Evolutionary conservation across 768 basidiomycete genomes (phyloP).

Genomic region (Mycena chlorophos): DNA sequence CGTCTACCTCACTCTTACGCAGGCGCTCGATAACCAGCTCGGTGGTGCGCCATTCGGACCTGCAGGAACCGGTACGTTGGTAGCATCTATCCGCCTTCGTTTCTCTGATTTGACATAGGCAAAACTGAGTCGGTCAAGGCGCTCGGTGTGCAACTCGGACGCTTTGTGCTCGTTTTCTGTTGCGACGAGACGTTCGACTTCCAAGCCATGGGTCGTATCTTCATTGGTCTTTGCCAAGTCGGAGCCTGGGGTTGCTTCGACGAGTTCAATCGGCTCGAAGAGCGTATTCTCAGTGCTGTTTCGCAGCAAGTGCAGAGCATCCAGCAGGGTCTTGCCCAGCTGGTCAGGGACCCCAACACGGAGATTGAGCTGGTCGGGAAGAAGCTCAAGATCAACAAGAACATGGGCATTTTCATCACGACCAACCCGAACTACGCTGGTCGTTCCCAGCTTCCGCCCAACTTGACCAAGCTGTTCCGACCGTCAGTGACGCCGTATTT

Average conservation of each 20-base stretch:
- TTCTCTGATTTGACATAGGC: conserved; percentile 45
- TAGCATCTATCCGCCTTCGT: neutral
- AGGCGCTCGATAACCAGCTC: conserved; percentile 91
- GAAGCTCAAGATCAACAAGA: conserved; percentile 87
- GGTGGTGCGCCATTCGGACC: conserved; percentile 98
- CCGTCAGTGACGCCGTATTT: conserved; percentile 57
- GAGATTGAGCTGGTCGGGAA: conserved; percentile 98
- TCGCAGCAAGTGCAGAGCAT: conserved; percentile 99
- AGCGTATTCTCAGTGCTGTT: conserved; percentile 95
- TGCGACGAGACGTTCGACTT: conserved; percentile 99
- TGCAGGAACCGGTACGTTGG: conserved; percentile 81
- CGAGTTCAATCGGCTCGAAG: conserved; percentile 97
- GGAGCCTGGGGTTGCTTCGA: conserved; percentile 99
- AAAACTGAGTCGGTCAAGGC: conserved; percentile 99
- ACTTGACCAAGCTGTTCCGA: conserved; percentile 89
- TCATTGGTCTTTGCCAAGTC: conserved; percentile 97
- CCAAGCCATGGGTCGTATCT: conserved; percentile 99
- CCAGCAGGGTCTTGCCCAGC: conserved; percentile 87
- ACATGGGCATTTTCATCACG: conserved; percentile 98
- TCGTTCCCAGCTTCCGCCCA: conserved; percentile 86
- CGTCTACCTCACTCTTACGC: conserved; percentile 94
- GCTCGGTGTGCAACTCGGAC: conserved; percentile 93
- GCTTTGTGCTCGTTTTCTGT: conserved; percentile 99
- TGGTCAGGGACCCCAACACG: conserved; percentile 79
- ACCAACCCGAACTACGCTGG: conserved; percentile 99